phyloP scores from a whole-genome alignment of 345 rosid genomes.

The Anacardium occidentale region DNA sequence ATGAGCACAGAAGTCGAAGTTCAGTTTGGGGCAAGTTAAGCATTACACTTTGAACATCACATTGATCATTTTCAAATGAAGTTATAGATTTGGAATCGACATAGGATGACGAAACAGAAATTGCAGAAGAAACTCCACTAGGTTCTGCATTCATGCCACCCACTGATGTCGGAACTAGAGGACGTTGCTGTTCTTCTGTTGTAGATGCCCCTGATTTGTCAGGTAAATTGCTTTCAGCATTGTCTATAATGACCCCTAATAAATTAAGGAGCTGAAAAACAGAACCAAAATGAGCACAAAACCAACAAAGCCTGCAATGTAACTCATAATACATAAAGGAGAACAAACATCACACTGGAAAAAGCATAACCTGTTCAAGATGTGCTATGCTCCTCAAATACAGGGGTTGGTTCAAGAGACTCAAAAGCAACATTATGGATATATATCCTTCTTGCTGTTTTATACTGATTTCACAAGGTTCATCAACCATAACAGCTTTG shows the following conservation, averaged over 20 bases:
- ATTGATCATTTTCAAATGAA: slow-evolving; percentile 46
- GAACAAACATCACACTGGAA: not conserved
- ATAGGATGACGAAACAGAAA: slow-evolving; percentile 40
- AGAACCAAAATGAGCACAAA: slow-evolving; percentile 12
- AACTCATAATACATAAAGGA: not conserved
- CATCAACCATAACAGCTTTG: slow-evolving; percentile 64
- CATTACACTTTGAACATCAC: slow-evolving; percentile 57
- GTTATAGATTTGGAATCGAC: slow-evolving; percentile 37
- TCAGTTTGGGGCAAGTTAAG: slow-evolving; percentile 73
- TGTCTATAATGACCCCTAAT: slow-evolving; percentile 81
- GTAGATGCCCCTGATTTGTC: slow-evolving; percentile 48
- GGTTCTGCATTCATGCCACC: slow-evolving; percentile 39
- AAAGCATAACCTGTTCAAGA: slow-evolving; percentile 78
- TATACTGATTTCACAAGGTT: slow-evolving; percentile 38
- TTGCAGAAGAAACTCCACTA: slow-evolving; percentile 34
- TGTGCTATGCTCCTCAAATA: slow-evolving; percentile 92
- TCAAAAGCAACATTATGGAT: slow-evolving; percentile 73
- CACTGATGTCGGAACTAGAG: slow-evolving; percentile 37
- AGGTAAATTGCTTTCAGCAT: slow-evolving; percentile 58
- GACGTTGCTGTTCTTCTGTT: slow-evolving; percentile 41
- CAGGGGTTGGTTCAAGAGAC: slow-evolving; percentile 89
- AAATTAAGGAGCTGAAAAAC: slow-evolving; percentile 75
- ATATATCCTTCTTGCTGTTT: slow-evolving; percentile 44
- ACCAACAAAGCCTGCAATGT: not conserved
- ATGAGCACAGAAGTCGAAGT: slow-evolving; percentile 83